These are phyloP conservation scores for Fusarium virguliforme DNA, from an alignment of 2,329 filamentous ascomycete species.

Conservation along the genomic window DNA sequence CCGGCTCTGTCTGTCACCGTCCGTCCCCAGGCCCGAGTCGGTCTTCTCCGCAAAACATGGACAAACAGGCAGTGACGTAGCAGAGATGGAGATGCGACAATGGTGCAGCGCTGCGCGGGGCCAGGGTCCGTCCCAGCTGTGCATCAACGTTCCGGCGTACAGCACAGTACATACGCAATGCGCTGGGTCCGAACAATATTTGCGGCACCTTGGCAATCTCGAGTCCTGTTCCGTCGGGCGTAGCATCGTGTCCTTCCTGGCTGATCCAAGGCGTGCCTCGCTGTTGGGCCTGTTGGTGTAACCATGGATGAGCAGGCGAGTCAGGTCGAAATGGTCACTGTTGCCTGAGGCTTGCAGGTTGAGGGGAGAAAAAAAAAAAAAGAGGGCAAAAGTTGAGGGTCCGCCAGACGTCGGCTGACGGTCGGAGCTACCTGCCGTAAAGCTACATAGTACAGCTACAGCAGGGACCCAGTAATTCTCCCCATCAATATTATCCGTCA, in stretches of 20 bases:
- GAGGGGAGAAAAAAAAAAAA: not conserved
- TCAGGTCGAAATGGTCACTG: slow-evolving; percentile 36
- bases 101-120: slow-evolving; percentile 12
- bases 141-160: slow-evolving; percentile 21
- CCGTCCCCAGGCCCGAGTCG: slow-evolving; percentile 21
- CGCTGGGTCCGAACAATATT: slow-evolving; percentile 18
- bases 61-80: slow-evolving; percentile 31
- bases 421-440: not conserved
- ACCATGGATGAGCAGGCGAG: slow-evolving; percentile 37
- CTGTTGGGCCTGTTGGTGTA: slow-evolving; percentile 21
- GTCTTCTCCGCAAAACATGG: slow-evolving; percentile 38
- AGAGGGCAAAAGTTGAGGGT: slow-evolving; percentile 24
- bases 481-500: slow-evolving; percentile 16
- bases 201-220: slow-evolving; percentile 17
- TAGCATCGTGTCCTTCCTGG: slow-evolving; percentile 24
- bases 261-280: slow-evolving; percentile 10
- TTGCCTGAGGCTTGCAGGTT: slow-evolving; percentile 25
- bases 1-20: slow-evolving; percentile 23
- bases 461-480: not conserved
- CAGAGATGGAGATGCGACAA: slow-evolving; percentile 13
- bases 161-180: slow-evolving; percentile 15
- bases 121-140: slow-evolving; percentile 9
- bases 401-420: slow-evolving; percentile 11
- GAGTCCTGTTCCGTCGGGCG: slow-evolving; percentile 10
- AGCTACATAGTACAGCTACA: not conserved